Evolutionary conservation across 2,329 filamentous ascomycete genomes (phyloP).

Genomic region (Aureobasidium mangrovei): DNA sequence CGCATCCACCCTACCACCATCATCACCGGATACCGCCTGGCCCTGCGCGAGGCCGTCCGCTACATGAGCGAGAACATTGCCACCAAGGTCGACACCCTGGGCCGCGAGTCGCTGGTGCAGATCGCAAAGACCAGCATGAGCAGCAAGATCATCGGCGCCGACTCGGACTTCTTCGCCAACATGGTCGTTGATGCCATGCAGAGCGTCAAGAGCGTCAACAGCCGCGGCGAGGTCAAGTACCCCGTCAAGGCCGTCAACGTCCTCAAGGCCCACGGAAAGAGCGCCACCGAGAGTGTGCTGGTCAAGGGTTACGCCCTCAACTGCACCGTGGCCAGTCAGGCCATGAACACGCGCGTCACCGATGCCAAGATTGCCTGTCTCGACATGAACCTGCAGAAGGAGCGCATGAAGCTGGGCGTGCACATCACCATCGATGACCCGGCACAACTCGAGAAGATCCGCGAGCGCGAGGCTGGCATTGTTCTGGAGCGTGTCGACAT

Average conservation of each 20-base stretch:
- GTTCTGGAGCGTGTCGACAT: slow-evolving; percentile 90
- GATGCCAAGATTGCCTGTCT: slow-evolving; percentile 95
- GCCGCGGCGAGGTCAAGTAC: slow-evolving; percentile 85
- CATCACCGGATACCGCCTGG: slow-evolving; percentile 94
- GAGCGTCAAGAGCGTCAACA: slow-evolving; percentile 88
- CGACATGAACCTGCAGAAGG: slow-evolving; percentile 98
- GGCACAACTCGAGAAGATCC: slow-evolving; percentile 93
- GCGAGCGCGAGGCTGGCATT: slow-evolving; percentile 85
- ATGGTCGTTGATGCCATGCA: slow-evolving; percentile 97
- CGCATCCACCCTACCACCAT: slow-evolving; percentile 99
- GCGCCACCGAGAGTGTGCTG: slow-evolving; percentile 74
- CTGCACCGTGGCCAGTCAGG: slow-evolving; percentile 96
- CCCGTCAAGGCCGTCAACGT: slow-evolving; percentile 99
- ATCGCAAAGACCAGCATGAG: slow-evolving; percentile 99
- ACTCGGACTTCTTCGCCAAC: slow-evolving; percentile 93
- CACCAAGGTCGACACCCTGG: slow-evolving; percentile 86
- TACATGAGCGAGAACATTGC: slow-evolving; percentile 99
- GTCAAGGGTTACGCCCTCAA: slow-evolving; percentile 97
- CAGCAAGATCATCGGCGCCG: slow-evolving; percentile 93
- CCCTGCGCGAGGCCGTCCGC: slow-evolving; percentile 89
- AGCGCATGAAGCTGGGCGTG: slow-evolving; percentile 97
- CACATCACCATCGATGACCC: slow-evolving; percentile 98
- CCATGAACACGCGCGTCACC: slow-evolving; percentile 85
- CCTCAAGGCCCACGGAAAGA: slow-evolving; percentile 96
- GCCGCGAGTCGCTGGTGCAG: slow-evolving; percentile 80